Percentiles rank a stretch among this genome's conserved stretches.
These are phyloP conservation scores for Candida alai DNA, from an alignment of 805 yeast species.

Conservation along the genomic window DNA sequence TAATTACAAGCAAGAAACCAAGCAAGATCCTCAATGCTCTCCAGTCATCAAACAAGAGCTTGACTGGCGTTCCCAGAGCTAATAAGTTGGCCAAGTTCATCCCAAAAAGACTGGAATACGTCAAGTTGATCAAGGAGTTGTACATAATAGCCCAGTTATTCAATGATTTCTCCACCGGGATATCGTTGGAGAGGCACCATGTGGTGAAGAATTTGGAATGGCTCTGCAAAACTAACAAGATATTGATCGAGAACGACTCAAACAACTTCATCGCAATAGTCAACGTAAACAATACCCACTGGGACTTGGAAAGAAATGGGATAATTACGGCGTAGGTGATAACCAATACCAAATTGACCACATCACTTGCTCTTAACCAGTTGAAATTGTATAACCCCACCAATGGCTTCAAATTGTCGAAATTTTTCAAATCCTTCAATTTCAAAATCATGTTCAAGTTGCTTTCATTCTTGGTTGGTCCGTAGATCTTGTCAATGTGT, in stretches of 20 bases:
- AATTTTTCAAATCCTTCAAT: conserved; percentile 45
- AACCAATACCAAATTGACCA: conserved; percentile 43
- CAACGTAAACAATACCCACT: conserved; percentile 27
- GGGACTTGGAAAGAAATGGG: conserved; percentile 33
- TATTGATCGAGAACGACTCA: conserved; percentile 49
- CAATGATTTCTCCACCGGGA: conserved; percentile 61
- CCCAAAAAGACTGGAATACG: conserved; percentile 52
- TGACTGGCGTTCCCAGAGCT: conserved; percentile 10
- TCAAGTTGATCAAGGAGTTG: conserved; percentile 45
- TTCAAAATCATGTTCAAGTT: conserved; percentile 37
- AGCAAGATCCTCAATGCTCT: conserved; percentile 52
- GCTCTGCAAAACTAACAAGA: conserved; percentile 56
- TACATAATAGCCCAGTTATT: conserved; percentile 72
- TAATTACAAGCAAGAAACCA: conserved; percentile 50
- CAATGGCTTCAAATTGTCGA: conserved; percentile 46
- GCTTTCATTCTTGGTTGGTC: conserved; percentile 42
- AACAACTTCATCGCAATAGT: conserved; percentile 46
- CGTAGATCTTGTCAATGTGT: conserved; percentile 76
- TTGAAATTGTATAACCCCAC: conserved; percentile 63
- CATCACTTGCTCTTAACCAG: conserved; percentile 60
- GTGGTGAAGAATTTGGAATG: conserved; percentile 59
- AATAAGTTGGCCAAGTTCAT: conserved; percentile 29
- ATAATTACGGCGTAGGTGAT: conserved; percentile 39
- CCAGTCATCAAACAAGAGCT: conserved; percentile 31
- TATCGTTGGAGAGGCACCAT: conserved; percentile 59